These are phyloP conservation scores for Trematosphaeria pertusa DNA, from an alignment of 2,329 filamentous ascomycete species.

Conservation along the genomic window DNA sequence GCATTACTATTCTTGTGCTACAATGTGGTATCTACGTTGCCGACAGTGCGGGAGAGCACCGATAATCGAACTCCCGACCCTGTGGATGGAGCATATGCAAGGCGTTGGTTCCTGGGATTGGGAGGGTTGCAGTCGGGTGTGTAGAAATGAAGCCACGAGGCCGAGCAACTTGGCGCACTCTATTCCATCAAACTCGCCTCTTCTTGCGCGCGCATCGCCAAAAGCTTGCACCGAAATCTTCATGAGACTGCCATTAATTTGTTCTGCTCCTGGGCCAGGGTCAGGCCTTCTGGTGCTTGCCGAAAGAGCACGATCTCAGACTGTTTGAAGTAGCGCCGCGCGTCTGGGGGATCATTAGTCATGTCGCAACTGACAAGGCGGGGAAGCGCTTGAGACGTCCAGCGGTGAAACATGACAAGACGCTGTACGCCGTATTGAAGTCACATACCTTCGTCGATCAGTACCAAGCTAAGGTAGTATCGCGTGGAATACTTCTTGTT, in stretches of 20 bases:
- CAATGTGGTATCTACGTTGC: slow-evolving; percentile 17
- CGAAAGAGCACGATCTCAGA: slow-evolving; percentile 97
- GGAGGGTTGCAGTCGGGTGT: background rate
- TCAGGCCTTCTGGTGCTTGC: slow-evolving; percentile 66
- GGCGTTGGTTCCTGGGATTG: background rate
- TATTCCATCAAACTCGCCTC: slow-evolving; percentile 4
- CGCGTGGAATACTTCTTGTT: slow-evolving; percentile 99
- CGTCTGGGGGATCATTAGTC: slow-evolving; percentile 65
- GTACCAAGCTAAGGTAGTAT: slow-evolving; percentile 94
- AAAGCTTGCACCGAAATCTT: slow-evolving; percentile 12
- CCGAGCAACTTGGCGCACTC: slow-evolving; percentile 11
- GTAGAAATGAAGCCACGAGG: slow-evolving; percentile 6
- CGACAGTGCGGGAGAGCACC: background rate
- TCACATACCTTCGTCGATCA: slow-evolving; percentile 84
- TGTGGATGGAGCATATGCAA: slow-evolving; percentile 1
- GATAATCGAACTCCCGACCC: background rate
- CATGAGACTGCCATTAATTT: slow-evolving; percentile 49
- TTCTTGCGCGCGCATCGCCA: too few relatives aligned
- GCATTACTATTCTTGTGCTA: slow-evolving; percentile 15
- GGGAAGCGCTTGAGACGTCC: slow-evolving; percentile 25
- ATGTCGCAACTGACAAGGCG: slow-evolving; percentile 24
- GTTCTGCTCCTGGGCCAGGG: slow-evolving; percentile 57
- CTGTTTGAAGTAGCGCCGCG: slow-evolving; percentile 97
- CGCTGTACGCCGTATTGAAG: background rate
- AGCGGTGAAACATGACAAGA: slow-evolving; percentile 1